A percentile compares a stretch with the other conserved stretches of the same genome.
phyloP scores from a whole-genome alignment of 2,329 filamentous ascomycete genomes.

The Aspergillus caelatus region DNA sequence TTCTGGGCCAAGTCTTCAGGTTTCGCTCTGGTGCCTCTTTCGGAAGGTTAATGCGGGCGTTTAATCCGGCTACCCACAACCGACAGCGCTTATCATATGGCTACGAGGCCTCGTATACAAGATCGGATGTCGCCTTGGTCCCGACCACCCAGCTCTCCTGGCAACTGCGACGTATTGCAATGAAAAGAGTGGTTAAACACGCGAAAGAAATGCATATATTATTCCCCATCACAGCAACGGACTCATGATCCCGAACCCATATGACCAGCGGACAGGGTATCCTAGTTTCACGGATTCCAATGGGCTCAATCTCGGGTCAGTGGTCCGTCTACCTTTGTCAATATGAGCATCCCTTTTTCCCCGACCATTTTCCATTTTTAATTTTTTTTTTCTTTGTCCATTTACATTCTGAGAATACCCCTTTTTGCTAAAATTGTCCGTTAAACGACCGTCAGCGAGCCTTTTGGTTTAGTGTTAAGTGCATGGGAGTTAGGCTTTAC shows the following conservation, averaged over 20 bases:
- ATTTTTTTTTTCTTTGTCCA: constrained; percentile 6
- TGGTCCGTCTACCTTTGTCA: constrained; percentile 15
- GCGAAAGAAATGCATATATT: not conserved
- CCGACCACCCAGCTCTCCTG: not conserved
- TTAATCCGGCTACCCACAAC: not conserved
- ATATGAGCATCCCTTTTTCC: constrained; percentile 25
- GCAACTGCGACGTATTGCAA: not conserved
- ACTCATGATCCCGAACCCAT: not conserved
- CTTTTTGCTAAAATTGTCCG: constrained; percentile 33
- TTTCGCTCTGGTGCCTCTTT: not conserved
- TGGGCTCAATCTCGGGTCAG: not conserved
- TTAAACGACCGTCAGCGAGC: constrained; percentile 31
- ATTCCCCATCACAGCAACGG: not conserved
- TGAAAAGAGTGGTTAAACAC: not conserved
- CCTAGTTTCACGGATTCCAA: not conserved
- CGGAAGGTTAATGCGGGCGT: not conserved
- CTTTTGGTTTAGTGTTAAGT: constrained; percentile 24
- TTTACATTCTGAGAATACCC: constrained; percentile 38
- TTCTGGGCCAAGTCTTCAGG: not conserved
- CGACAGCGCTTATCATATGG: not conserved
- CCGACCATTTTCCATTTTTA: constrained; percentile 5
- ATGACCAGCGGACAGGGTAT: not conserved
- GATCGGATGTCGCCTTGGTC: not conserved
- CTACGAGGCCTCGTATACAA: not conserved
- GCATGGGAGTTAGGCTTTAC: constrained; percentile 17